Evolutionary conservation across 2,329 filamentous ascomycete species (phyloP).

Genomic region (Aspergillus tamarii): DNA sequence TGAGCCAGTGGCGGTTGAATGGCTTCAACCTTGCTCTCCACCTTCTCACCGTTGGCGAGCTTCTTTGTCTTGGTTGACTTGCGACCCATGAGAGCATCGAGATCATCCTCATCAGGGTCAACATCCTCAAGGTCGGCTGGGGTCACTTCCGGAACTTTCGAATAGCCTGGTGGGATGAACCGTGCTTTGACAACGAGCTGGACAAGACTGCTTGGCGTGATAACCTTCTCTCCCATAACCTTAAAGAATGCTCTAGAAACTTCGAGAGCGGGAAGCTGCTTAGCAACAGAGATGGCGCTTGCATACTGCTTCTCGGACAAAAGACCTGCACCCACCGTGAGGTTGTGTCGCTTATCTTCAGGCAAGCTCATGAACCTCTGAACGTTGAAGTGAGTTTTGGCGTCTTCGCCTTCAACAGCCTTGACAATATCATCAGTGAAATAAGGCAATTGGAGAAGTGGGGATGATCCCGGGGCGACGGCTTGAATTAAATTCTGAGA

Average conservation of each 20-base stretch:
- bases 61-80: slow-evolving; percentile 68
- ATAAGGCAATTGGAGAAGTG: slow-evolving; percentile 87
- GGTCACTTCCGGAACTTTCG: slow-evolving; percentile 72
- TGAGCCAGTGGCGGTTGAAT: slow-evolving; percentile 83
- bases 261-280: slow-evolving; percentile 79
- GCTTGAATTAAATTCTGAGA: slow-evolving; percentile 91
- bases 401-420: slow-evolving; percentile 57
- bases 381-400: slow-evolving; percentile 74
- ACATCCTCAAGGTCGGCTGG: slow-evolving; percentile 84
- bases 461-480: slow-evolving; percentile 77
- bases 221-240: slow-evolving; percentile 89
- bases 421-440: slow-evolving; percentile 67
- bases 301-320: slow-evolving; percentile 77
- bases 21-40: slow-evolving; percentile 62
- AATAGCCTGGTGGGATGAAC: slow-evolving; percentile 83
- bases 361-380: slow-evolving; percentile 88
- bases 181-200: slow-evolving; percentile 94
- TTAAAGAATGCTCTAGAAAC: slow-evolving; percentile 98
- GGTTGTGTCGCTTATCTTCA: slow-evolving; percentile 70
- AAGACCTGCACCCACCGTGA: slow-evolving; percentile 70
- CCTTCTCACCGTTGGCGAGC: slow-evolving; percentile 54
- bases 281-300: slow-evolving; percentile 73
- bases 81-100: slow-evolving; percentile 80
- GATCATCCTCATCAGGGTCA: slow-evolving; percentile 89
- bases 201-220: slow-evolving; percentile 89